Percentiles rank a stretch among this genome's conserved stretches.
Conservation (phyloP, 2,329 filamentous ascomycete genomes). For the Curvularia verruculosa region DNA sequence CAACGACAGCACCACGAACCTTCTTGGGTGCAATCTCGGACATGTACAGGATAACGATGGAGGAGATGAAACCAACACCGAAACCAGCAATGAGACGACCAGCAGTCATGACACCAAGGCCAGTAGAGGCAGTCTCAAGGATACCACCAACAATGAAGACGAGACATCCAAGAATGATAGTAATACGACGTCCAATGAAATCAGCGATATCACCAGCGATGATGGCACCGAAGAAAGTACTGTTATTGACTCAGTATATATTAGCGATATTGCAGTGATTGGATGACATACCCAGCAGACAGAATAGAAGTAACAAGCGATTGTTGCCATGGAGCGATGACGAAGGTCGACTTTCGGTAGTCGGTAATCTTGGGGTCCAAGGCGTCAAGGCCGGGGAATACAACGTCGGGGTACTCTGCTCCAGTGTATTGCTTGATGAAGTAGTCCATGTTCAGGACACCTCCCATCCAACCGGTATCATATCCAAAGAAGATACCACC, state of each 20-base stretch:
- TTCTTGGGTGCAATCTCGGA: slow-evolving; percentile 74
- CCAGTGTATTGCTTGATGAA: slow-evolving; percentile 48
- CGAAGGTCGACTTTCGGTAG: slow-evolving; percentile 59
- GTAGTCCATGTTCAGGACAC: slow-evolving; percentile 60
- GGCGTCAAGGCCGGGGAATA: slow-evolving; percentile 55
- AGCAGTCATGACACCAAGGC: slow-evolving; percentile 69
- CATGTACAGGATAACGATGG: slow-evolving; percentile 73
- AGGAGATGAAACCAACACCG: slow-evolving; percentile 75
- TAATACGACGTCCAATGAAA: slow-evolving; percentile 67
- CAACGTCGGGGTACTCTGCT: slow-evolving; percentile 42
- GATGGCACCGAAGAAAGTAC: slow-evolving; percentile 77
- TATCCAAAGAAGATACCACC: slow-evolving; percentile 72
- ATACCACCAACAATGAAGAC: slow-evolving; percentile 65
- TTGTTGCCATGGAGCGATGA: slow-evolving; percentile 46
- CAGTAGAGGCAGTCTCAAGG: slow-evolving; percentile 65
- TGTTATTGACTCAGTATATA: slow-evolving; percentile 1
- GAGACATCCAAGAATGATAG: slow-evolving; percentile 65
- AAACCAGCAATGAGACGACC: slow-evolving; percentile 77
- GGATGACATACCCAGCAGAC: slow-evolving; percentile 59
- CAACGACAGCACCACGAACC: slow-evolving; percentile 78
- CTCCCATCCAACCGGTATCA: slow-evolving; percentile 78
- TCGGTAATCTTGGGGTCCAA: slow-evolving; percentile 64
- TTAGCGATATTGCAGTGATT: not conserved
- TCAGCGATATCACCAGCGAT: slow-evolving; percentile 65
- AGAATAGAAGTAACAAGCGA: slow-evolving; percentile 76